Evolutionary conservation across 1,284 basidiomycete genomes (phyloP), one percentile per base, ranked within the genome.

Genomic region (Ceratobasidium sp.): DNA sequence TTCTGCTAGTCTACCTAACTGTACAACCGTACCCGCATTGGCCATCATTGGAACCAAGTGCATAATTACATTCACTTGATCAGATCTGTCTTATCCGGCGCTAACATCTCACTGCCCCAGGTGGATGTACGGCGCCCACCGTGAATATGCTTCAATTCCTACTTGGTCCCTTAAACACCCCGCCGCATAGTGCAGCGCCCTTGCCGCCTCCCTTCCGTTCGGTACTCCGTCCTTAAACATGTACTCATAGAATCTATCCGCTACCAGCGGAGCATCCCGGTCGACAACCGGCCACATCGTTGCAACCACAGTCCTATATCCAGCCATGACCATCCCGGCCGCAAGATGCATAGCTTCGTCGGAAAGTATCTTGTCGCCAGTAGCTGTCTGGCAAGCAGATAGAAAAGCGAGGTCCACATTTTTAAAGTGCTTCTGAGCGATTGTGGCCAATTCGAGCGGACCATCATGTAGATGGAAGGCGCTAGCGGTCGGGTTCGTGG

Each of bases 261-360:
- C 29, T 6, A 68, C n/a, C n/a, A n/a, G n/a, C n/a, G n/a, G n/a
- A n/a, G n/a, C n/a, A n/a, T n/a, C n/a, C n/a, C n/a, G n/a, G n/a
- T n/a, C n/a, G n/a, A n/a, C n/a, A n/a, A n/a, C n/a, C n/a, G 39
- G 22, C 71, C 61, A 64, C 72, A 65, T 63, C 24, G 72, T 74
- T 8, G 59, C 72, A 14, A 74, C 56, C 1, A 68, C 65, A 24
- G 29, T 56, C 16, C 29, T 37, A 19, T 68, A 68, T 19, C 65
- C 65, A 0, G 49, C 49, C 34, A 68, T 39, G 2, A 68, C 14
- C 51, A 68, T 53, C 27, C 65, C 65, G 16, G 65, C 49, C 1
- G 65, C 65, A 0, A 68, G 24, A 29, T 68, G 65, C 8, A 68
- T 24, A 3, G 65, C 65, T 39, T 68, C 65, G 2, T 68, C 65